Conservation (phyloP, 1,284 basidiomycete species). For the Irpex rosettiformis region DNA sequence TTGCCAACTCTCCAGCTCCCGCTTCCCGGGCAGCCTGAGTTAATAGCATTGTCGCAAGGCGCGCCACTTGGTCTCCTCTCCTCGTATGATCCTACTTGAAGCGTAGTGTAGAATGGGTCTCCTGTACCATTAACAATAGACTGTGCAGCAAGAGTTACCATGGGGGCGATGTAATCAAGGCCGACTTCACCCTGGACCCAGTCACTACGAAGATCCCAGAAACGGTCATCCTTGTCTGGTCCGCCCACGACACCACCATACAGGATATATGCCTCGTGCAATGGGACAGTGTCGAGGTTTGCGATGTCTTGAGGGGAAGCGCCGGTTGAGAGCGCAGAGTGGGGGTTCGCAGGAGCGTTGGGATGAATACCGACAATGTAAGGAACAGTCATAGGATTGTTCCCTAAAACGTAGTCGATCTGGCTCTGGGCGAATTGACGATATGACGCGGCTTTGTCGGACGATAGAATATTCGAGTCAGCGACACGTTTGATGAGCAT, state of each 20-base stretch:
- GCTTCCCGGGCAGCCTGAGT: conserved; percentile 43
- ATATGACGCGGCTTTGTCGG: conserved; percentile 59
- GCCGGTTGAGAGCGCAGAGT: conserved; percentile 84
- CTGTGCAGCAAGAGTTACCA: conserved; percentile 79
- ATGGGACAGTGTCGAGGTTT: conserved; percentile 71
- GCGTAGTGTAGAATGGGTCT: conserved; percentile 78
- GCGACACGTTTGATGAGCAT: conserved; percentile 80
- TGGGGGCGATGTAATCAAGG: conserved; percentile 82
- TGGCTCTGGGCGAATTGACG: conserved; percentile 69
- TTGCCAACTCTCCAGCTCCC: conserved; percentile 48
- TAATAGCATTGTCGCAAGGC: conserved; percentile 75
- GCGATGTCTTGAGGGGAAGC: conserved; percentile 55
- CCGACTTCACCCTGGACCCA: conserved; percentile 80
- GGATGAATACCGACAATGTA: conserved; percentile 86
- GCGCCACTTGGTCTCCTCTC: conserved; percentile 58
- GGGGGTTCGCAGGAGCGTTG: conserved; percentile 87
- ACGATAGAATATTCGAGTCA: conserved; percentile 57
- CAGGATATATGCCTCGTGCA: conserved; percentile 67
- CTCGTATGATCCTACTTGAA: conserved; percentile 65
- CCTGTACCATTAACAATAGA: conserved; percentile 59
- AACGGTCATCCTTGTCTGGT: conserved; percentile 73
- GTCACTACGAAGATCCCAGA: conserved; percentile 82
- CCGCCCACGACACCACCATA: conserved; percentile 91
- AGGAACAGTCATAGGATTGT: conserved; percentile 82
- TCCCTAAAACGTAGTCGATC: conserved; percentile 79